These are phyloP conservation scores for Rhodotorula sp. DNA, from an alignment of 1,284 basidiomycete genomes.

Conservation along the genomic window DNA sequence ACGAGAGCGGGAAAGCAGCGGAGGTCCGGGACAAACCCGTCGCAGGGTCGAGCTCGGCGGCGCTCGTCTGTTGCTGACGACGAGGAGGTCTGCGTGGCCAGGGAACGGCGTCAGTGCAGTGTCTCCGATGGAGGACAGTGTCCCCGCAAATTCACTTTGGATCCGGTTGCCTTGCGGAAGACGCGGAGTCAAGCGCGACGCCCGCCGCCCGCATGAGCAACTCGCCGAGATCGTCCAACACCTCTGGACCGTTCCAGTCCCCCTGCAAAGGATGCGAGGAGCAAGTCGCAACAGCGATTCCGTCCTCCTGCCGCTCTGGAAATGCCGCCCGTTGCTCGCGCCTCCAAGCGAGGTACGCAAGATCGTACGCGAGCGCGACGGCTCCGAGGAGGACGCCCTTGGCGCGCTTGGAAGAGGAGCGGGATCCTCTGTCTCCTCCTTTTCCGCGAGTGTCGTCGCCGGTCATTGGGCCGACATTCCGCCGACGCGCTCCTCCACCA, in stretches of 20 bases:
- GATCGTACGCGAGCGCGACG: constrained; percentile 29
- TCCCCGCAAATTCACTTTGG: background rate
- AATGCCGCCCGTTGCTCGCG: background rate
- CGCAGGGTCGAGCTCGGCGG: background rate
- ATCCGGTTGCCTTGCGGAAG: background rate
- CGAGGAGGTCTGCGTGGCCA: no score
- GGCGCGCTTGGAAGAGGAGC: background rate
- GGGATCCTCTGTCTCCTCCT: background rate
- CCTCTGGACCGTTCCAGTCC: constrained; percentile 5
- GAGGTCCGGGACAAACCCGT: background rate
- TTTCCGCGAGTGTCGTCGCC: no score
- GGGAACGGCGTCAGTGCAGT: no score
- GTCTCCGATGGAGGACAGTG: no score
- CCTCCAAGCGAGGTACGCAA: constrained; percentile 25
- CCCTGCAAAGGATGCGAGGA: no score
- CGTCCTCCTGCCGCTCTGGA: background rate
- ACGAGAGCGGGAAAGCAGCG: constrained; percentile 19
- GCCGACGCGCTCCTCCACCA: no score
- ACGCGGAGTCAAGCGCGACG: background rate
- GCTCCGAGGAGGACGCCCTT: constrained; percentile 19
- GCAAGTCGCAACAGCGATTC: no score
- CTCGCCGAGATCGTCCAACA: constrained; percentile 27
- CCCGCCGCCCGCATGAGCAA: constrained; percentile 16
- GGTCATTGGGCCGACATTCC: no score
- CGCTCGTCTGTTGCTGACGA: no score